These are phyloP conservation scores for Populus trichocarpa DNA, from an alignment of 441 rosid genomes.

Conservation along the genomic window DNA sequence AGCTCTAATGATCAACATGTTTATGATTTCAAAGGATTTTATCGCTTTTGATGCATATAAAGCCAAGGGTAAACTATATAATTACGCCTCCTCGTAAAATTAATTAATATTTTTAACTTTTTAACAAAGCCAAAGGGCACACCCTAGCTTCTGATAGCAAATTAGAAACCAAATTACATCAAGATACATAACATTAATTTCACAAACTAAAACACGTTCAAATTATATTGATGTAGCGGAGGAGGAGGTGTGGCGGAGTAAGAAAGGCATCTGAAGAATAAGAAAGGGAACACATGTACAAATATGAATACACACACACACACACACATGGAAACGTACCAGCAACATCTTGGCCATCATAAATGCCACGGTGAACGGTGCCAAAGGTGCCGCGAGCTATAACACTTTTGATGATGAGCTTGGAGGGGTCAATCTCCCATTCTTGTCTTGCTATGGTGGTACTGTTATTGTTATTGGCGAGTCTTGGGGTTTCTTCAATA, in stretches of 20 bases:
- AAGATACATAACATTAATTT: too few species aligned
- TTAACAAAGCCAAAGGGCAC: too few species aligned
- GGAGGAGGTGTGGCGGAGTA: too few species aligned
- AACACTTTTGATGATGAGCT: slow-evolving; percentile 66
- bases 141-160: too few species aligned
- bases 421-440: slow-evolving; percentile 89
- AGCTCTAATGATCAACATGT: not conserved
- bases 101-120: too few species aligned
- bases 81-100: too few species aligned
- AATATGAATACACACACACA: too few species aligned
- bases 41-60: not conserved
- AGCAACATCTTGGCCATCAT: slow-evolving; percentile 79
- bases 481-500: slow-evolving; percentile 36
- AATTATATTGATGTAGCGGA: too few species aligned
- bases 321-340: slow-evolving; percentile 25
- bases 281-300: too few species aligned
- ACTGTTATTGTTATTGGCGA: not conserved
- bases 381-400: slow-evolving; percentile 93
- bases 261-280: not conserved
- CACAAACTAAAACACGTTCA: too few species aligned
- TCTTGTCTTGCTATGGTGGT: slow-evolving; percentile 35
- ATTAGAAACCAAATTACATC: too few species aligned
- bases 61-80: too few species aligned
- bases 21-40: not conserved
- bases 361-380: slow-evolving; percentile 85